Percentiles rank a stretch among this genome's conserved stretches.
These are phyloP conservation scores for Laetiporus sulphureus DNA, from an alignment of 1,284 basidiomycete species.

Conservation along the genomic window DNA sequence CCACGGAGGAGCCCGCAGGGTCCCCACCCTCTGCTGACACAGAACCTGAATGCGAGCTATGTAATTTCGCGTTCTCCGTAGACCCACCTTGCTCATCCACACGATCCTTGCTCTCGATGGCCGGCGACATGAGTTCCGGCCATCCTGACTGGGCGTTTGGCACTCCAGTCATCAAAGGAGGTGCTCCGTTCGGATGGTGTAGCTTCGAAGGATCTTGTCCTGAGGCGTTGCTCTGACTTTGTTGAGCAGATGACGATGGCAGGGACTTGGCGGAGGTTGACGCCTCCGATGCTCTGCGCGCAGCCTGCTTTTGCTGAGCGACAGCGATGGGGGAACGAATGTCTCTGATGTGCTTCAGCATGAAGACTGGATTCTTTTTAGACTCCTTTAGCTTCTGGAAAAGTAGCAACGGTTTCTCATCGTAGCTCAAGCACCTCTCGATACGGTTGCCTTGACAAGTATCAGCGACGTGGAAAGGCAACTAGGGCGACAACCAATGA, in stretches of 20 bases:
- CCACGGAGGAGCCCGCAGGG: conserved; percentile 14
- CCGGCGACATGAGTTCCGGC: conserved; percentile 68
- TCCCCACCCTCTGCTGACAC: conserved; percentile 12
- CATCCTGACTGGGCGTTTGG: conserved; percentile 57
- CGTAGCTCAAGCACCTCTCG: conserved; percentile 95
- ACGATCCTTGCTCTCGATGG: conserved; percentile 38
- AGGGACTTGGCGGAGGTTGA: conserved; percentile 23
- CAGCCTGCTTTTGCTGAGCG: conserved; percentile 89
- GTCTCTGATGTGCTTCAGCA: conserved; percentile 98
- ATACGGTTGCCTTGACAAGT: conserved; percentile 54
- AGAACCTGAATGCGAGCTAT: conserved; percentile 11
- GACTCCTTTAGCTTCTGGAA: conserved; percentile 98
- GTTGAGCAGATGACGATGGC: conserved; percentile 17
- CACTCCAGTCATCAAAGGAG: conserved; percentile 41
- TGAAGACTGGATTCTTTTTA: conserved; percentile 97
- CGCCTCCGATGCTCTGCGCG: conserved; percentile 58
- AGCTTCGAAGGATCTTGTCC: conserved; percentile 50
- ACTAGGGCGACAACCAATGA: conserved; percentile 2
- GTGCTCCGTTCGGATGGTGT: conserved; percentile 34
- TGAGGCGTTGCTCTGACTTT: conserved; percentile 14
- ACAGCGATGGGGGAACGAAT: conserved; percentile 95
- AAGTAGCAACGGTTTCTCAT: conserved; percentile 94
- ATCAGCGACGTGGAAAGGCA: not conserved
- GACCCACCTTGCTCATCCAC: conserved; percentile 20
- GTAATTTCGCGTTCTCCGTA: conserved; percentile 17